These are phyloP conservation scores for Xenoacremonium recifei DNA, from an alignment of 2,329 filamentous ascomycete genomes.

Conservation along the genomic window DNA sequence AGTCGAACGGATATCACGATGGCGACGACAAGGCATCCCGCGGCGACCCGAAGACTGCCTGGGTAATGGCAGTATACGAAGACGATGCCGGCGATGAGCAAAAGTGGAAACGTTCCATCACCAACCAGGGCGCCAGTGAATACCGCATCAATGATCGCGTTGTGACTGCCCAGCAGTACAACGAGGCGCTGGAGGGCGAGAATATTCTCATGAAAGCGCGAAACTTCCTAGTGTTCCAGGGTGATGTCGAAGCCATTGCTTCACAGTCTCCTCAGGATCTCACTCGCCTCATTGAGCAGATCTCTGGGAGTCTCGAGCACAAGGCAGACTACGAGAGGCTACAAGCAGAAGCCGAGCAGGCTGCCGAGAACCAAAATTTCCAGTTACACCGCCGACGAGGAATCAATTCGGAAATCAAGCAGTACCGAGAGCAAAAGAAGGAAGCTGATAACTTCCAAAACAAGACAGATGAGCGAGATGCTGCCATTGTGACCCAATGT, in stretches of 20 bases:
- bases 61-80: conserved; percentile 99
- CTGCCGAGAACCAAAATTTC: conserved; percentile 82
- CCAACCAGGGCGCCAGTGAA: conserved; percentile 82
- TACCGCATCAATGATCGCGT: conserved; percentile 94
- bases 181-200: conserved; percentile 85
- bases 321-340: conserved; percentile 90
- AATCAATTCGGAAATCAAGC: conserved; percentile 97
- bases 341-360: conserved; percentile 83
- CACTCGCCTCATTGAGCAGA: conserved; percentile 92
- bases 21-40: conserved; percentile 65
- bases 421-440: conserved; percentile 94
- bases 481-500: conserved; percentile 88
- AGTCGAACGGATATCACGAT: conserved; percentile 59
- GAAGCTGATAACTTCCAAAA: conserved; percentile 92
- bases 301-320: conserved; percentile 92
- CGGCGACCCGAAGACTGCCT: conserved; percentile 87
- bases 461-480: conserved; percentile 86
- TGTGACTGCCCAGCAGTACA: conserved; percentile 90
- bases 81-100: conserved; percentile 95
- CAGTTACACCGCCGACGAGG: conserved; percentile 86
- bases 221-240: conserved; percentile 98
- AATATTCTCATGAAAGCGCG: conserved; percentile 97
- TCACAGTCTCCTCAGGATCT: conserved; percentile 93
- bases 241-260: conserved; percentile 95
- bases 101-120: conserved; percentile 94